phyloP scores from a whole-genome alignment of 805 yeast species.

The Danielia reshetovae region DNA sequence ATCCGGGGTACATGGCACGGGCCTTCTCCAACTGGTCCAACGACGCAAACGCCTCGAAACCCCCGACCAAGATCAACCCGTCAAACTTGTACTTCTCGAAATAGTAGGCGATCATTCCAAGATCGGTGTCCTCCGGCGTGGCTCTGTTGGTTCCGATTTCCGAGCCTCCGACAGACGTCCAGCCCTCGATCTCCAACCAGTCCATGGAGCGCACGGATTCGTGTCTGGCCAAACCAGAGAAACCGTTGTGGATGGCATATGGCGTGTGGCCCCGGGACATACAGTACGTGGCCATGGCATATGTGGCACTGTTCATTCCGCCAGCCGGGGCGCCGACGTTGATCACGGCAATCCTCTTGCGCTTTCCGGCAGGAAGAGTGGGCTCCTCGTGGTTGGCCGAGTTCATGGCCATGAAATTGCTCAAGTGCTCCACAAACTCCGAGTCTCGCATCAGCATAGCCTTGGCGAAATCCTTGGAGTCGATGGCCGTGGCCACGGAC shows the following conservation, averaged over 20 bases:
- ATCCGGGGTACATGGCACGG: constrained; percentile 60
- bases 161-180: constrained; percentile 91
- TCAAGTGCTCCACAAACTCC: constrained; percentile 60
- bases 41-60: constrained; percentile 76
- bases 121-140: constrained; percentile 63
- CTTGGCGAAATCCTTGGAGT: constrained; percentile 57
- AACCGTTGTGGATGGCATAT: constrained; percentile 90
- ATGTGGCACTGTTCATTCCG: constrained; percentile 87
- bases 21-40: constrained; percentile 62
- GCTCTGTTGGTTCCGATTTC: constrained; percentile 95
- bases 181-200: constrained; percentile 85
- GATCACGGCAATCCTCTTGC: constrained; percentile 76
- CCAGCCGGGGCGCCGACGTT: constrained; percentile 98
- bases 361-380: constrained; percentile 48
- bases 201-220: constrained; percentile 71
- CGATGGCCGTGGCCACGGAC: constrained; percentile 68
- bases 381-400: constrained; percentile 34
- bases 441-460: constrained; percentile 73
- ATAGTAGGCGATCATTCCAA: constrained; percentile 68
- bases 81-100: constrained; percentile 65
- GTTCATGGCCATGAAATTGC: constrained; percentile 55
- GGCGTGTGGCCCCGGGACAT: constrained; percentile 86
- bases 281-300: constrained; percentile 88
- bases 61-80: constrained; percentile 74
- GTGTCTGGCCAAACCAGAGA: constrained; percentile 85